Base-by-base conservation (phyloP, 2,329 filamentous ascomycete genomes). In the Sporothrix globosa region DNA sequence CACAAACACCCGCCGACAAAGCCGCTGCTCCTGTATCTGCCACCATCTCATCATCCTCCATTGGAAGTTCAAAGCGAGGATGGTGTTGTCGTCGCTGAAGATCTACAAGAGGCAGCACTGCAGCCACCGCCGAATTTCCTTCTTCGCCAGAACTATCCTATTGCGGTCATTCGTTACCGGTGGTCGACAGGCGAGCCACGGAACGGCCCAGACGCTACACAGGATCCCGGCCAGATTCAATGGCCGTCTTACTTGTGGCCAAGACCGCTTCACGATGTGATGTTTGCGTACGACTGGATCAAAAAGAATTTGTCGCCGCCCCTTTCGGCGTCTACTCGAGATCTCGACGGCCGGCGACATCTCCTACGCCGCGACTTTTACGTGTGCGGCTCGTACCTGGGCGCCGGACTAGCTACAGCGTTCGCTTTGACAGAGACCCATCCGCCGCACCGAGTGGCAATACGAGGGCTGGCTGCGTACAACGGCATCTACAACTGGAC, bases 401-500 rank as follows among this genome's bases (percentile, higher is more conserved):
- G 88, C 19, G 88, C 85, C 48, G 82, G 83, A 17, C 79, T 90
- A 9, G 88, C 86, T 39, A 80, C 83, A 17, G 84, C 86, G 1
- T 79, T 90, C 3, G 84, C 87, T 10, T 77, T 90, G 56, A 90
- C 87, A 1, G 86, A 89, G 76, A 79, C 83, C 1, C 80, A 82
- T 58, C 74, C 79, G 1, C 79, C 84, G 69, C 75, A 78, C 17
- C 78, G 75, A 44, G 81, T 86, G 75, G 81, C 80, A 52, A 80
- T 90, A 56, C 82, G 85, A 11, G 87, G 87, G 9, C 77, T 88
- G 44, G 78, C 87, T 19, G 82, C 83, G 9, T 85, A 85, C 77
- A 87, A 90, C 73, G 88, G 87, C 54, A 82, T 90, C 71, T 90
- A 88, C 78, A 85, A 90, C 79, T 90, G 88, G 88, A 87, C 86